Base-by-base conservation (phyloP, 208 protist genomes). In the Novymonas esmeraldas region DNA sequence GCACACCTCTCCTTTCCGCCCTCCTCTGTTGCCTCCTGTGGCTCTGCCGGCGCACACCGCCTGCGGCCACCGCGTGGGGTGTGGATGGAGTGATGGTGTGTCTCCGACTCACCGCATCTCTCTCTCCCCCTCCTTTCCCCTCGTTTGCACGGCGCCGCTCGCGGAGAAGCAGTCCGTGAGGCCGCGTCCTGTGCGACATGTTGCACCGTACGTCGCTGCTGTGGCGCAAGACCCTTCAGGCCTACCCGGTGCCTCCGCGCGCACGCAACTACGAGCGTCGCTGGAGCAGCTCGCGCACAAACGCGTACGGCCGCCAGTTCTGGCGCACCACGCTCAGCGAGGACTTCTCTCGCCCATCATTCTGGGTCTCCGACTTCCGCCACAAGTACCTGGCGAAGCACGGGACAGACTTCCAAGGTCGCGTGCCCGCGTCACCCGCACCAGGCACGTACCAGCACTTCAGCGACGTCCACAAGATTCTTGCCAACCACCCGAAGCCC, bases 311-410 rank as follows among this genome's bases (percentile, higher is more conserved):
- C 29, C 82, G 89, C 39, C 82, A 90, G 81, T 97, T 87, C 65
- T 97, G 93, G 90, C 90, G 90, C 29, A 68, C 79, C 1, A 39
- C 85, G 3, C 86, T 95, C 76, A 85, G 91, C 66, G 85, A 93
- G 68, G 81, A 95, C 61, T 78, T 89, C 58, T 57, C 76, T 9
- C 83, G 90, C n/a, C 89, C 88, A 20, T 95, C 87, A 18, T 95
- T 97, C 56, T 97, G 93, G 90, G 85, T 92, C 16, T 97, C 93
- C 33, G 93, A 97, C 73, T 97, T 97, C 60, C 83, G 87, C 28
- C 93, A 97, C 68, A 75, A 83, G 58, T 92, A 97, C 59, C 75
- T 97, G 1, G 81, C 82, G 36, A 81, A 87, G 59, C 90, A 89
- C 62, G 93, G 93, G 50, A 87, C 79, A 20, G 93, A 97, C 56